Evolutionary conservation across 345 rosid species (phyloP), one percentile per base, ranked within the genome.

Genomic region (Citrus australasica): DNA sequence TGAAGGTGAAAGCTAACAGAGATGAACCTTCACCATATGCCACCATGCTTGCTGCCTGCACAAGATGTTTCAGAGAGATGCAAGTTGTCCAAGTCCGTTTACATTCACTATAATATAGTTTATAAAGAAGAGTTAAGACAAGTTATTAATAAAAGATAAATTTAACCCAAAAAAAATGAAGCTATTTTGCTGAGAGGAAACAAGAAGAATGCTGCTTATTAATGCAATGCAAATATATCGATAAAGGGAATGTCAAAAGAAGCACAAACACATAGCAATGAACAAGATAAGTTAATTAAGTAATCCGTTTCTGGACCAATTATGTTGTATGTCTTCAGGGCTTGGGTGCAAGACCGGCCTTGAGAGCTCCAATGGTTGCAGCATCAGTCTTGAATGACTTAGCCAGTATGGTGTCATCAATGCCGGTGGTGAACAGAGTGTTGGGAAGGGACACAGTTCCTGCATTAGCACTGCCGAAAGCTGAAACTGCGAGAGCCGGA

Each of bases 1-100:
- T 82, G 89, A 84, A 86, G 81, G 87, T 86, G 74, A 84, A 86
- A 82, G 85, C 87, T 64, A 85, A 86, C 68, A 82, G 87, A 75
- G 87, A 84, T 82, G 89, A 86, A 65, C 82, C 86, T 53, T 86
- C 89, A 24, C 89, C 85, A 1, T 86, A 84, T 71, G 86, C 87
- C 28, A 85, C 89, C 60, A 82, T 82, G 85, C 87, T 84, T 86
- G 87, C 87, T 2, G 87, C 89, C 87, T 2, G 87, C 89, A 16
- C 85, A 86, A 28, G 89, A 84, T 77, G 89, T 86, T 80, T 19
- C 87, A 3, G 78, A 78, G 62, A 73, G 84, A 80, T 84, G 87
- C 89, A 84, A 86, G 42, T 21, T 33, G 5, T 1, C 46, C 21
- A 37, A 35, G 25, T 32, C n/a, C 17, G 33, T 65, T 65, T 65